Base-by-base conservation (phyloP, 805 yeast genomes). In the Cyberlindnera nakhonratchasimensis region DNA sequence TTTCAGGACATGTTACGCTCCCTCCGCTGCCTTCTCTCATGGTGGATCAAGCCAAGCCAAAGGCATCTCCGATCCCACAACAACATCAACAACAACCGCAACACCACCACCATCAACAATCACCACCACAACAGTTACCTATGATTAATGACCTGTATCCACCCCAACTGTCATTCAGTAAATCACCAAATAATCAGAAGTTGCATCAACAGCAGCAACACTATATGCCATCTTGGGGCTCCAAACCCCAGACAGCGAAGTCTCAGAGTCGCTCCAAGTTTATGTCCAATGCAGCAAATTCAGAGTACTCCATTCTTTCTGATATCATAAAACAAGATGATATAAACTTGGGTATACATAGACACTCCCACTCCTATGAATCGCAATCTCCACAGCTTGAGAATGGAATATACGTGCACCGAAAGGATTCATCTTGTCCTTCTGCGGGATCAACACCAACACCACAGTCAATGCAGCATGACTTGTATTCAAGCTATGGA, bases 261-360 rank as follows among this genome's bases (percentile, higher is more conserved):
- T n/a, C n/a, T n/a, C 31, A 24, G 14, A 9, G 29, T 5, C 40
- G 47, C 14, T 53, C 75, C 54, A 54, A 74, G 46, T 83, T 83
- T 52, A 56, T 82, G 46, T 80, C 88, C 1, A 67, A 75, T 26
- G 89, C 93, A 1, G 89, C 87, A 0, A 83, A 81, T 54, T 65
- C 81, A 39, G 93, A 84, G 52, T 83, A 84, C 52, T 73, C 86
- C 3, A 78, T 83, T 4, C 62, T 84, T 23, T 81, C 88, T 8
- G 77, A 72, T 46, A 82, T 84, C 37, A 71, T 81, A 28, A 77
- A 77, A 26, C 63, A 59, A 42, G 70, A 65, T 23, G 51, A 55
- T 10, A 21, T 22, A 2, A n/a, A 16, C 19, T 33, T 36, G 3
- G 39, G 22, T 3, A 33, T 29, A 25, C 40, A 37, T 17, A 20